A percentile compares a stretch with the other conserved stretches of the same genome.
These are phyloP conservation scores for Leptographium lundbergii DNA, from an alignment of 2,329 filamentous ascomycete species.

Conservation along the genomic window DNA sequence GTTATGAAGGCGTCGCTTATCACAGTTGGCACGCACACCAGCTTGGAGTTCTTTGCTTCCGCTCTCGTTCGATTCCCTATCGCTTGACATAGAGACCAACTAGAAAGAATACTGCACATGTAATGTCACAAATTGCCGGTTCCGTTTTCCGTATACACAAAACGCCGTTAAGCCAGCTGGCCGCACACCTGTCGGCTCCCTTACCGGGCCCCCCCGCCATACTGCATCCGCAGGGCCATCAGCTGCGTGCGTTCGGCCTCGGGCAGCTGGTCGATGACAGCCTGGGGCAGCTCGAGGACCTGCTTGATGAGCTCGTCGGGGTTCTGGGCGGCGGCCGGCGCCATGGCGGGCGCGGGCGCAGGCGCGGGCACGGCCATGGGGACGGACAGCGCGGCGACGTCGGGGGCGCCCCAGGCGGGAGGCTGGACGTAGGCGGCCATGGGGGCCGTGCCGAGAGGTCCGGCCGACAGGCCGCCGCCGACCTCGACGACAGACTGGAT, in stretches of 20 bases:
- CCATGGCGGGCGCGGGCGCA: slow-evolving; percentile 21
- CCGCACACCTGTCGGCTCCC: background rate
- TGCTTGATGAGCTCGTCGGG: slow-evolving; percentile 64
- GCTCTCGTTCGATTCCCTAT: no score
- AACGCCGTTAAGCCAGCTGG: background rate
- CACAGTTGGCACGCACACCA: no score
- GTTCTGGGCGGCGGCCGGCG: slow-evolving; percentile 18
- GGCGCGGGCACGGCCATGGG: slow-evolving; percentile 27
- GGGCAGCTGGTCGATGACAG: slow-evolving; percentile 67
- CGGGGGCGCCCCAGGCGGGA: slow-evolving; percentile 18
- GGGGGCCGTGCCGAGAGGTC: slow-evolving; percentile 16
- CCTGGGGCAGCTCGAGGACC: slow-evolving; percentile 67
- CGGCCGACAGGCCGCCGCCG: slow-evolving; percentile 22
- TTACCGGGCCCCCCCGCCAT: slow-evolving; percentile 7
- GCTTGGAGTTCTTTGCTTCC: no score
- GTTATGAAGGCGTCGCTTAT: no score
- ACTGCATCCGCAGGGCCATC: slow-evolving; percentile 48
- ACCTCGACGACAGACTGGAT: slow-evolving; percentile 59
- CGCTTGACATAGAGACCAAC: background rate
- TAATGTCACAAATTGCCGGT: background rate
- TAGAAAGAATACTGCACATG: background rate
- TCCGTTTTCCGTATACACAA: background rate
- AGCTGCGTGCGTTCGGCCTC: slow-evolving; percentile 69
- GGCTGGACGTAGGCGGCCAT: background rate
- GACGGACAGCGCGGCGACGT: slow-evolving; percentile 19